A percentile compares a stretch with the other conserved stretches of the same genome.
Evolutionary conservation across 345 rosid genomes (phyloP).

Genomic region (Raphanus sativus): DNA sequence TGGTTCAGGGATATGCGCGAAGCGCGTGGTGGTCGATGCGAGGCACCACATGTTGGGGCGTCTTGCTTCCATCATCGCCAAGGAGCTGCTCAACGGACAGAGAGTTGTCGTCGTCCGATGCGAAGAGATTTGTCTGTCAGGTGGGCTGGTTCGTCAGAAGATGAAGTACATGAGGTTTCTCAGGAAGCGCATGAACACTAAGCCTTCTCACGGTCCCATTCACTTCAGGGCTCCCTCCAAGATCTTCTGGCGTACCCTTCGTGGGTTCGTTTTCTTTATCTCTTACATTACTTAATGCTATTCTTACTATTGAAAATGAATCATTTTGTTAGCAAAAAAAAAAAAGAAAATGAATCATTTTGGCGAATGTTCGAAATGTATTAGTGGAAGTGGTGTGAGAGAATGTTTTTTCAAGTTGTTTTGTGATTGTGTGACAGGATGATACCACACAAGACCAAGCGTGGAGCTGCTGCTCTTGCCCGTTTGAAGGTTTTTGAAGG

Average conservation of each 20-base stretch:
- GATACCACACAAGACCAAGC: slow-evolving; percentile 89
- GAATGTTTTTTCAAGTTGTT: neutral
- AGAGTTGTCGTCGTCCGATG: neutral
- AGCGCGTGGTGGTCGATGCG: neutral
- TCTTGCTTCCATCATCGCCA: neutral
- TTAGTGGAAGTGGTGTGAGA: neutral
- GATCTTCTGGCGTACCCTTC: neutral
- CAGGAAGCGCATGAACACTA: neutral
- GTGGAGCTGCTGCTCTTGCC: slow-evolving; percentile 77
- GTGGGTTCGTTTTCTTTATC: neutral
- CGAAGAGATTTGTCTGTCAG: neutral
- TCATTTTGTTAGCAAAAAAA: too few species aligned
- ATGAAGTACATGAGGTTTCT: neutral
- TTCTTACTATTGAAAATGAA: too few species aligned
- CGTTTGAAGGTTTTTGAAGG: slow-evolving; percentile 81
- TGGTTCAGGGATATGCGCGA: neutral
- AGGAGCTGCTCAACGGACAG: slow-evolving; percentile 1
- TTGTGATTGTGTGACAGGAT: slow-evolving; percentile 41
- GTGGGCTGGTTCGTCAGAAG: neutral
- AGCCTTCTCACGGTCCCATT: neutral
- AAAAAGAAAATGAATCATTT: too few species aligned
- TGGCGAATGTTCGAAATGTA: neutral
- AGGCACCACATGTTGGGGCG: slow-evolving; percentile 1
- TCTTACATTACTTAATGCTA: neutral
- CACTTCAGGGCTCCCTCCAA: neutral